Conservation (phyloP, 1,284 basidiomycete genomes). For the Pulchroboletus neoregius region DNA sequence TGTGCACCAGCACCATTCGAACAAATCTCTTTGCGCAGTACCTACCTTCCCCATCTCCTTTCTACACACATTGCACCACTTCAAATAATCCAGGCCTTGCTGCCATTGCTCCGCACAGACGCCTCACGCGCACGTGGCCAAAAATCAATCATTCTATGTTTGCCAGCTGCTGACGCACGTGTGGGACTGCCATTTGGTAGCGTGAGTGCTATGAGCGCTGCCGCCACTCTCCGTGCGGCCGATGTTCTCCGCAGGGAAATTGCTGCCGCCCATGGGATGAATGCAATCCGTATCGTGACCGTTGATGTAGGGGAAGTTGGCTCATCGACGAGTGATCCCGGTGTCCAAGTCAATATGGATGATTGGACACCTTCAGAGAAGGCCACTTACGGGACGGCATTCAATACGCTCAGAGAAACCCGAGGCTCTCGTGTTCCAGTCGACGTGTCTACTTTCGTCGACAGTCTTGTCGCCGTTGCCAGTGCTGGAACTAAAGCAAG, state of each 20-base stretch:
- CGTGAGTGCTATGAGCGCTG: slow-evolving; percentile 62
- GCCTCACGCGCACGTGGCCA: slow-evolving; percentile 49
- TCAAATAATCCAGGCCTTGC: slow-evolving; percentile 67
- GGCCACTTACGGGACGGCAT: slow-evolving; percentile 63
- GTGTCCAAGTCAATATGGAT: slow-evolving; percentile 39
- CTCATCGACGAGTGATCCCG: background rate
- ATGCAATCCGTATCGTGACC: slow-evolving; percentile 61
- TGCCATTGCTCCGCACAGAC: slow-evolving; percentile 66
- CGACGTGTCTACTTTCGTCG: slow-evolving; percentile 54
- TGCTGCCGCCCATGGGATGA: slow-evolving; percentile 47
- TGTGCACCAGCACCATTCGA: slow-evolving; percentile 58
- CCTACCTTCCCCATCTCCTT: slow-evolving; percentile 65
- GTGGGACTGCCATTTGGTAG: slow-evolving; percentile 69
- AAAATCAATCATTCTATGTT: slow-evolving; percentile 65
- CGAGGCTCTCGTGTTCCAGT: slow-evolving; percentile 48
- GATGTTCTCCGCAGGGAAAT: slow-evolving; percentile 73
- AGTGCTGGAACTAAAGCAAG: slow-evolving; percentile 45
- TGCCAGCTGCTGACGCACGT: slow-evolving; percentile 63
- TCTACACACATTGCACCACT: slow-evolving; percentile 72
- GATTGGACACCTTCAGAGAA: slow-evolving; percentile 71
- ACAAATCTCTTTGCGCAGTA: slow-evolving; percentile 56
- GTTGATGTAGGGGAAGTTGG: slow-evolving; percentile 42
- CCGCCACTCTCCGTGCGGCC: slow-evolving; percentile 61
- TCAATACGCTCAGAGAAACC: slow-evolving; percentile 46
- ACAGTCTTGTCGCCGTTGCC: slow-evolving; percentile 53